phyloP scores from a whole-genome alignment of 2,329 filamentous ascomycete species.

The Biscogniauxia marginata region DNA sequence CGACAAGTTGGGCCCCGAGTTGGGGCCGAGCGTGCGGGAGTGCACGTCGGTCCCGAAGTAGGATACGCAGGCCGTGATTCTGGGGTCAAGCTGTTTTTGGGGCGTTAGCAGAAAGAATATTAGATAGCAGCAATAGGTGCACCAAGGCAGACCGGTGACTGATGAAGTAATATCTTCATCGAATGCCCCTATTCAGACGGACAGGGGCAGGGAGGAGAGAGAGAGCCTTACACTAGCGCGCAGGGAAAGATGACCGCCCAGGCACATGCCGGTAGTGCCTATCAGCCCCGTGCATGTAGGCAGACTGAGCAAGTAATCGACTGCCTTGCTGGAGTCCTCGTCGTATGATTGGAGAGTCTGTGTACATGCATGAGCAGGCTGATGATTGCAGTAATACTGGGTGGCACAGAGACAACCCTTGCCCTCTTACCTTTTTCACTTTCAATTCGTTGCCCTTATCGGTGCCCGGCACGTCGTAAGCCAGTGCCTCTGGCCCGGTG shows the following conservation, averaged over 20 bases:
- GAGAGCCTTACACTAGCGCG: conserved; percentile 50
- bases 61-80: conserved; percentile 74
- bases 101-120: not conserved
- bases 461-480: conserved; percentile 85
- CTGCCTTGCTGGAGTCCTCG: conserved; percentile 66
- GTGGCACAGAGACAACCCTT: not conserved
- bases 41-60: conserved; percentile 96
- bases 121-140: no score
- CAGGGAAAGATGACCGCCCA: conserved; percentile 80
- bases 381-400: conserved; percentile 4
- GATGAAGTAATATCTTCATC: no score
- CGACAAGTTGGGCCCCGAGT: conserved; percentile 48
- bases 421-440: conserved; percentile 63
- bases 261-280: conserved; percentile 84
- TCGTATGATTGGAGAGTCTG: conserved; percentile 85
- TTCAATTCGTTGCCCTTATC: conserved; percentile 87
- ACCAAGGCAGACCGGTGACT: no score
- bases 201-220: not conserved
- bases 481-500: conserved; percentile 75
- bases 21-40: conserved; percentile 68
- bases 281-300: conserved; percentile 79
- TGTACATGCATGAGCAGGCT: conserved; percentile 7
- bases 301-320: conserved; percentile 69
- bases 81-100: conserved; percentile 61
- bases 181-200: no score